Conservation (phyloP, 192 early-diverging fungal genomes). For the Spizellomyces punctatus region DNA sequence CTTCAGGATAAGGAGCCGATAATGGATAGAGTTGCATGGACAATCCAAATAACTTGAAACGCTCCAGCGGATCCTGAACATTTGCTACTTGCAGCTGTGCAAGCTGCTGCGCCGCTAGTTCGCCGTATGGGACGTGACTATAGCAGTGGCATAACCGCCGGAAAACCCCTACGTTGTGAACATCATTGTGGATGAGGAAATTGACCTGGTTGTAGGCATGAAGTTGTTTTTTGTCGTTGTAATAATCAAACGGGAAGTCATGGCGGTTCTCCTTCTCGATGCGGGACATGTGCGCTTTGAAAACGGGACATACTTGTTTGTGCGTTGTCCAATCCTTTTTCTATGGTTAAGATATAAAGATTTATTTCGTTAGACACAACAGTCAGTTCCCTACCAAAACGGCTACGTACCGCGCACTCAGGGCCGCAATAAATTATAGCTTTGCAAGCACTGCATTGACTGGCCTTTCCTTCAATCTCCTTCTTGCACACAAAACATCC, state of each 20-base stretch:
- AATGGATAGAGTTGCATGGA: constrained; percentile 50
- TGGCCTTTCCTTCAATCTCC: constrained; percentile 53
- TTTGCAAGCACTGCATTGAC: constrained; percentile 59
- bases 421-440: constrained; percentile 55
- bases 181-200: constrained; percentile 45
- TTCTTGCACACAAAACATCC: constrained; percentile 54
- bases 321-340: constrained; percentile 59
- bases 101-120: constrained; percentile 40
- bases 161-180: constrained; percentile 58
- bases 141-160: constrained; percentile 56
- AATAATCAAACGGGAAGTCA: constrained; percentile 54
- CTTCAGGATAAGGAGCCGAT: constrained; percentile 32
- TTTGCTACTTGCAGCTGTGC: constrained; percentile 33
- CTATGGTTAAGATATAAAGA: constrained; percentile 19
- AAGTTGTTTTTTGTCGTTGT: constrained; percentile 48
- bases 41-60: constrained; percentile 48
- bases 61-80: constrained; percentile 32
- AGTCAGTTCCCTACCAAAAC: neutral
- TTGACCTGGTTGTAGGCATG: constrained; percentile 52
- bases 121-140: constrained; percentile 47
- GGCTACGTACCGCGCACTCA: constrained; percentile 52
- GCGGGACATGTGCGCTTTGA: constrained; percentile 50
- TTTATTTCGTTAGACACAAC: neutral
- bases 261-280: constrained; percentile 46
- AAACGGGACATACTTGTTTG: constrained; percentile 44